Evolutionary conservation across 2,329 filamentous ascomycete genomes (phyloP).

Genomic region (Arthrobotrys pseudoclavata): DNA sequence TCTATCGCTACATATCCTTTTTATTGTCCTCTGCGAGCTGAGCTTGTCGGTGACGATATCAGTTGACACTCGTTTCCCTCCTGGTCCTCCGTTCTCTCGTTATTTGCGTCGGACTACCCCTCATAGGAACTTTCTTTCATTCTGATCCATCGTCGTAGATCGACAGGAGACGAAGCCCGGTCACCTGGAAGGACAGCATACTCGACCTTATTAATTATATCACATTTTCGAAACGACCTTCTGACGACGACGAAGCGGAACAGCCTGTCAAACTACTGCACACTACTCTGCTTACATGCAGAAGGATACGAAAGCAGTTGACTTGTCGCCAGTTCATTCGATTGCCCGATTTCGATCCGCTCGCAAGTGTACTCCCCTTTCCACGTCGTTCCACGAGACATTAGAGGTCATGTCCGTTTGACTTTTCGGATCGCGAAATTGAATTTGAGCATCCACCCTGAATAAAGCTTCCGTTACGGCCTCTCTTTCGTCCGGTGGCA

Average conservation of each 20-base stretch:
- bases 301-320: constrained; percentile 51
- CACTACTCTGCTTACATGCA: constrained; percentile 52
- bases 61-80: constrained; percentile 34
- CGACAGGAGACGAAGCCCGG: constrained; percentile 42
- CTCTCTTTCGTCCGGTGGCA: constrained; percentile 34
- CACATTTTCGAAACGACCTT: constrained; percentile 36
- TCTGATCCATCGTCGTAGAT: constrained; percentile 51
- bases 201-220: constrained; percentile 22
- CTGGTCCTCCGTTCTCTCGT: constrained; percentile 41
- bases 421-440: constrained; percentile 40
- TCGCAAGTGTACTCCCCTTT: constrained; percentile 46
- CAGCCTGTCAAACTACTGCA: constrained; percentile 46
- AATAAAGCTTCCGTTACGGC: constrained; percentile 26
- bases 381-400: constrained; percentile 30
- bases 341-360: constrained; percentile 50
- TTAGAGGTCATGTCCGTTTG: constrained; percentile 44
- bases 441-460: constrained; percentile 10
- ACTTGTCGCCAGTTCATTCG: constrained; percentile 59
- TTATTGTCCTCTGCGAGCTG: constrained; percentile 33
- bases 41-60: constrained; percentile 49
- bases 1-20: constrained; percentile 6
- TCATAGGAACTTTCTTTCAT: constrained; percentile 42
- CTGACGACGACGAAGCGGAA: constrained; percentile 28
- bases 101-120: constrained; percentile 52
- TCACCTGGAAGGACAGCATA: constrained; percentile 20